A percentile compares a stretch with the other conserved stretches of the same genome.
phyloP scores from a whole-genome alignment of 1,284 basidiomycete genomes.

The Cutaneotrichosporon curvatum region DNA sequence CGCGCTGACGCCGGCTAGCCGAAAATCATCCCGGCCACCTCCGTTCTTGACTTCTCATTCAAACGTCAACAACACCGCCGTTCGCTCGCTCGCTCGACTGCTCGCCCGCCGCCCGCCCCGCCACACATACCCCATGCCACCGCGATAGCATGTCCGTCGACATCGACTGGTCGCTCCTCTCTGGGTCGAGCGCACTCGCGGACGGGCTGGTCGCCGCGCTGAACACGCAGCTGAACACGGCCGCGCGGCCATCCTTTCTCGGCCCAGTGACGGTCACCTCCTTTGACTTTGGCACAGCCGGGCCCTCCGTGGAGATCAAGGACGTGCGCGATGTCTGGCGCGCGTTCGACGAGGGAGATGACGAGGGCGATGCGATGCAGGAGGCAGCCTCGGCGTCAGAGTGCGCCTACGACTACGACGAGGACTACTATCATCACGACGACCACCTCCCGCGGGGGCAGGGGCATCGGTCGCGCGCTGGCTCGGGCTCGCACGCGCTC shows the following conservation, averaged over 20 bases:
- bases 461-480: not conserved
- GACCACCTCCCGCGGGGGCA: no score
- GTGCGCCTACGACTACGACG: not conserved
- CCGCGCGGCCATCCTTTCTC: conserved; percentile 79
- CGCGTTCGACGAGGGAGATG: conserved; percentile 77
- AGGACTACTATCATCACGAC: not conserved
- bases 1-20: no score
- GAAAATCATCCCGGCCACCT: no score
- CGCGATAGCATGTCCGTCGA: conserved; percentile 49
- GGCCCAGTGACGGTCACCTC: conserved; percentile 79
- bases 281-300: conserved; percentile 75
- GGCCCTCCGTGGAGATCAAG: conserved; percentile 81
- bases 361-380: conserved; percentile 50
- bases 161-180: conserved; percentile 52
- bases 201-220: conserved; percentile 65
- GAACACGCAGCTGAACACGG: conserved; percentile 66
- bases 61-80: not conserved
- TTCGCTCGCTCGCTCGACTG: no score
- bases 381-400: not conserved
- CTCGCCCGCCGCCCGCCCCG: not conserved
- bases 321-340: conserved; percentile 90
- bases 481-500: not conserved
- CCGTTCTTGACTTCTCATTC: no score
- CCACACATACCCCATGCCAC: not conserved
- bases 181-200: conserved; percentile 55